Percentiles rank a stretch among this genome's conserved stretches.
phyloP scores from a whole-genome alignment of 345 rosid genomes.

The Populus euphratica region DNA sequence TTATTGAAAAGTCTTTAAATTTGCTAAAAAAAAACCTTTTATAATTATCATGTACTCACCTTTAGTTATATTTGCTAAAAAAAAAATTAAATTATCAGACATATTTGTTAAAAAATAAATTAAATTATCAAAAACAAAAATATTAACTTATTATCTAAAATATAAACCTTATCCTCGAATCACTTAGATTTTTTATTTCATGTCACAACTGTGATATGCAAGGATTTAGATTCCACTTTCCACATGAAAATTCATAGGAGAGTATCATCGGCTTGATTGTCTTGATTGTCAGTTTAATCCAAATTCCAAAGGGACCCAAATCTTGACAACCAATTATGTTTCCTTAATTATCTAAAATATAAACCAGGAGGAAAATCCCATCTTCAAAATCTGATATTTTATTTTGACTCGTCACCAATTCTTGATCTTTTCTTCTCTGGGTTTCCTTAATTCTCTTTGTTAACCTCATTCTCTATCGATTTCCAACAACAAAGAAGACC shows the following conservation, averaged over 20 bases:
- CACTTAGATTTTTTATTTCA: no score
- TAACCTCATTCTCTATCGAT: not conserved
- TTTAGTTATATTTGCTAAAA: no score
- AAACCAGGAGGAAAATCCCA: not conserved
- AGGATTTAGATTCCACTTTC: no score
- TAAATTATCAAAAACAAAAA: no score
- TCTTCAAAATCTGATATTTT: not conserved
- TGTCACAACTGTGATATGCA: no score
- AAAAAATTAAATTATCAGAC: no score
- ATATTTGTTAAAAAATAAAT: no score
- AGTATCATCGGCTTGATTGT: not conserved
- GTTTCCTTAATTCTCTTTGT: not conserved
- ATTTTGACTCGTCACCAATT: constrained; percentile 1
- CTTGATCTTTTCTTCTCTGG: not conserved
- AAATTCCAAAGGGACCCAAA: constrained; percentile 2
- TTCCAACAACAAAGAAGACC: not conserved
- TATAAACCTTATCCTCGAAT: no score
- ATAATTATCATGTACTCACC: rapidly evolving
- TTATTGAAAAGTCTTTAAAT: no score
- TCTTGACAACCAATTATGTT: not conserved
- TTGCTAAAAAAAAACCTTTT: no score
- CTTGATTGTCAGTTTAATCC: not conserved
- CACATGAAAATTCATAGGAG: no score
- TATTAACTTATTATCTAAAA: no score
- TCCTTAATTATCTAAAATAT: constrained; percentile 3